Evolutionary conservation across 805 yeast genomes (phyloP).

Genomic region (Tetrapisispora phaffii): DNA sequence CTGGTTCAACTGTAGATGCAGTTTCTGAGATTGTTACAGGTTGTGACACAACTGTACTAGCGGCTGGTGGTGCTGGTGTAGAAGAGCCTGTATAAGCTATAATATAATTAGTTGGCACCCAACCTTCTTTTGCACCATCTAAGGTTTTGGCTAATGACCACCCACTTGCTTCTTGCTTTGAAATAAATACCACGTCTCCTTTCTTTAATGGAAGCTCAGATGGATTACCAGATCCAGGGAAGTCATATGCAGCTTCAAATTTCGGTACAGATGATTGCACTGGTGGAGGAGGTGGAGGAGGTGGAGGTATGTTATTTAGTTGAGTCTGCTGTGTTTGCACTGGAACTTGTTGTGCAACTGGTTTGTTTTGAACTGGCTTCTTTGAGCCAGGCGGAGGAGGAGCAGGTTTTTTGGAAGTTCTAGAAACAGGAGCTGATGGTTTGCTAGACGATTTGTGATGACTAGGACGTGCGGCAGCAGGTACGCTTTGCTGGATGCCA

Average conservation of each 20-base stretch:
- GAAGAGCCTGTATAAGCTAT: conserved; percentile 38
- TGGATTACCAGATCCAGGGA: conserved; percentile 75
- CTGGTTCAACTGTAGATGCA: conserved; percentile 16
- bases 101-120: conserved; percentile 96
- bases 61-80: conserved; percentile 13
- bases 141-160: conserved; percentile 86
- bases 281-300: conserved; percentile 64
- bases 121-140: conserved; percentile 76
- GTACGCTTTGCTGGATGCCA: neutral
- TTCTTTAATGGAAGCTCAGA: conserved; percentile 69
- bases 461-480: neutral
- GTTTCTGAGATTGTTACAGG: conserved; percentile 4
- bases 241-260: conserved; percentile 78
- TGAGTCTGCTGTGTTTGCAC: conserved; percentile 9
- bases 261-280: conserved; percentile 62
- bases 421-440: conserved; percentile 18
- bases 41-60: neutral
- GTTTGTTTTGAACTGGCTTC: conserved; percentile 20
- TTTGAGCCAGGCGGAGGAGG: conserved; percentile 29
- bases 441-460: neutral
- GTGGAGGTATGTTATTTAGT: conserved; percentile 36
- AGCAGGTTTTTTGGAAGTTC: conserved; percentile 24
- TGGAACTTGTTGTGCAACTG: conserved; percentile 28
- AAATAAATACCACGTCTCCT: conserved; percentile 65
- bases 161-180: conserved; percentile 70